These are phyloP conservation scores for Dorcoceras hygrometricum DNA, from an alignment of 257 asterid species.

Conservation along the genomic window DNA sequence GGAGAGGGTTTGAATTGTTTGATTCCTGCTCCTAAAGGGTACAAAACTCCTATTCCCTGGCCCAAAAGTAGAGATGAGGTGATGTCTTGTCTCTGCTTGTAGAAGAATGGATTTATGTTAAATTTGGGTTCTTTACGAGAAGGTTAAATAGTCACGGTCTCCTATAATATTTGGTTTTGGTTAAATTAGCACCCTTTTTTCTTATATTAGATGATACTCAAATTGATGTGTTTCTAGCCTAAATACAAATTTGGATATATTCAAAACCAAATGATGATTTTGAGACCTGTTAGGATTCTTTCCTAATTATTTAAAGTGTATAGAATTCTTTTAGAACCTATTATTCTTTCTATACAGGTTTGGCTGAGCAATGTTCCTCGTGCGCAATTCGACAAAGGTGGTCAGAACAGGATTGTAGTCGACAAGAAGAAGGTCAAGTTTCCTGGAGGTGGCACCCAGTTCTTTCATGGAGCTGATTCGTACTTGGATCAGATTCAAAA, in stretches of 20 bases:
- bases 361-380: constrained; percentile 51
- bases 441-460: constrained; percentile 35
- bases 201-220: not conserved
- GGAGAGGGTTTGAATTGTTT: constrained; percentile 48
- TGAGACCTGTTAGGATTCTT: not conserved
- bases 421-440: constrained; percentile 38
- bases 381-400: constrained; percentile 29
- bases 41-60: constrained; percentile 62
- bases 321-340: constrained; percentile 17
- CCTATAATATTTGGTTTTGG: not conserved
- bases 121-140: not conserved
- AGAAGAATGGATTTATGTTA: not conserved
- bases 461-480: constrained; percentile 15
- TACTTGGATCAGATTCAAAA: constrained; percentile 55
- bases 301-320: not conserved
- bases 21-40: constrained; percentile 56
- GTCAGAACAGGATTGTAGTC: constrained; percentile 28
- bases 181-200: not conserved
- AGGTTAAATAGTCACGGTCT: not conserved
- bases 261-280: not conserved
- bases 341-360: constrained; percentile 25
- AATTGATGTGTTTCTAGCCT: too few relatives aligned
- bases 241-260: not conserved
- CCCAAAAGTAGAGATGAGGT: constrained; percentile 68
- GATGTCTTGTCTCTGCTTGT: too few relatives aligned